Conservation (phyloP, 768 basidiomycete genomes). For the Tylopilus balloui region DNA sequence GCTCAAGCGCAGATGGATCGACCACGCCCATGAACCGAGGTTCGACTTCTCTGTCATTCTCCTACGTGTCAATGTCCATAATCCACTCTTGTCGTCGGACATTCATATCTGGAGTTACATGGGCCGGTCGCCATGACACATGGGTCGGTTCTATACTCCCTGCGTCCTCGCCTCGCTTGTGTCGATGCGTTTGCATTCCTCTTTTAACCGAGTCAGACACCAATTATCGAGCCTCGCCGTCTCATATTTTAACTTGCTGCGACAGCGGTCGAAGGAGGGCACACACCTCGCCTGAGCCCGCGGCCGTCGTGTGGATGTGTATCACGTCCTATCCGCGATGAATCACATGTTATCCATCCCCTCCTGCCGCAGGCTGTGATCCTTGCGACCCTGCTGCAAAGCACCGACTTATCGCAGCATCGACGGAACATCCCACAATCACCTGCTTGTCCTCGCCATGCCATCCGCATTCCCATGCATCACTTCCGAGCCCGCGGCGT, state of each 20-base stretch:
- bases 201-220: not conserved
- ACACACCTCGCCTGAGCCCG: not conserved
- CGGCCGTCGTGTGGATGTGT: not conserved
- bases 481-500: not conserved
- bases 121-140: slow-evolving; percentile 2
- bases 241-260: not conserved
- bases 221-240: not conserved
- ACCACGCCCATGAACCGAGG: slow-evolving; percentile 6
- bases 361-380: not conserved
- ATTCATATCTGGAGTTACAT: not conserved
- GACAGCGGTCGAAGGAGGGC: not conserved
- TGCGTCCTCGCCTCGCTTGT: not conserved
- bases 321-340: not conserved
- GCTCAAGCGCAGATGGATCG: slow-evolving; percentile 4
- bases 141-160: not conserved
- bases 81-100: not conserved
- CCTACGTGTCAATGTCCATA: not conserved
- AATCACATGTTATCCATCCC: not conserved
- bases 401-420: not conserved
- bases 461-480: not conserved
- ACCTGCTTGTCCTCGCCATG: not conserved
- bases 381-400: not conserved
- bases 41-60: not conserved
- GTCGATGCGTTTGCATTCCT: not conserved
- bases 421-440: not conserved